Evolutionary conservation across 2,329 filamentous ascomycete genomes (phyloP).

Genomic region (Thermomyces lanuginosus): DNA sequence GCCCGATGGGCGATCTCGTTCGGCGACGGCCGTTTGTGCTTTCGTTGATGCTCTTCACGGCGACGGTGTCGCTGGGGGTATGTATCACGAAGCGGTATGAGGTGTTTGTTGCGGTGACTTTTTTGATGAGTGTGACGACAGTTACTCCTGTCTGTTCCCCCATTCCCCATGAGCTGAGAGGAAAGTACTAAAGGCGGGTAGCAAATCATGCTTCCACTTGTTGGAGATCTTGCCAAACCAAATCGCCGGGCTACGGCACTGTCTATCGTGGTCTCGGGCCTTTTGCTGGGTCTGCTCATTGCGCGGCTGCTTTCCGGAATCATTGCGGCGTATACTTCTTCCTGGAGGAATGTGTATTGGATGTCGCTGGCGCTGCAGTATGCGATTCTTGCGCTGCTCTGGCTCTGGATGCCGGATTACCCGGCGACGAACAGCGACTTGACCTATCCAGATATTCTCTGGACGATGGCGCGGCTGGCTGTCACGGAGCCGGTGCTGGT

Average conservation of each 20-base stretch:
- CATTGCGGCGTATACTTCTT: constrained; percentile 53
- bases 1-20: constrained; percentile 56
- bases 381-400: constrained; percentile 48
- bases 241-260: constrained; percentile 52
- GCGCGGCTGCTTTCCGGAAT: constrained; percentile 62
- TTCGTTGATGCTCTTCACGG: constrained; percentile 48
- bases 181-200: constrained; percentile 41
- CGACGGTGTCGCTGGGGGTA: constrained; percentile 50
- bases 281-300: constrained; percentile 59
- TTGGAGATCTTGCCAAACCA: constrained; percentile 59
- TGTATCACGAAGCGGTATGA: constrained; percentile 51
- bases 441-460: constrained; percentile 49
- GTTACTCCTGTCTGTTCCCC: constrained; percentile 45
- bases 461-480: constrained; percentile 48
- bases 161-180: not conserved
- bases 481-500: constrained; percentile 50
- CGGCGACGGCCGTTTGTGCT: constrained; percentile 54
- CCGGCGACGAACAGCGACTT: constrained; percentile 53
- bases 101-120: constrained; percentile 53
- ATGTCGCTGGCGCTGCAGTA: constrained; percentile 56
- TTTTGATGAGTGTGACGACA: constrained; percentile 58
- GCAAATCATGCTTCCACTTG: constrained; percentile 62
- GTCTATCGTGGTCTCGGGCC: constrained; percentile 57
- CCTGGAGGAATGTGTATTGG: constrained; percentile 69
- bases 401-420: constrained; percentile 65